Evolutionary conservation across 805 yeast genomes (phyloP).

Genomic region (Myxozyma kluyveri): DNA sequence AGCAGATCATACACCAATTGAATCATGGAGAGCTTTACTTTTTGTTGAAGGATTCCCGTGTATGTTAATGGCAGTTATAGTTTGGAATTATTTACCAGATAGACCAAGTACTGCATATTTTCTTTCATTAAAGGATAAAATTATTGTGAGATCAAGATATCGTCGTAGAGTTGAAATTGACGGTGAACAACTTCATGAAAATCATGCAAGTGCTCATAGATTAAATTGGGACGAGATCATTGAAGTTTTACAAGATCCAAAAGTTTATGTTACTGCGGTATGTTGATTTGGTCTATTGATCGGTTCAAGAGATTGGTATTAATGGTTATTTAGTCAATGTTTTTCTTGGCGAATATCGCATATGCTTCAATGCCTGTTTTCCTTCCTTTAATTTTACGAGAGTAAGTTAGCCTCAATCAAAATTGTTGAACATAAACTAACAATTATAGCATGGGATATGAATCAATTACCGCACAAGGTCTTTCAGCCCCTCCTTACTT

Average conservation of each 20-base stretch:
- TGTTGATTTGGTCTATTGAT: too few relatives aligned
- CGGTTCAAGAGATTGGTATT: background rate
- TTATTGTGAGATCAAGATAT: conserved; percentile 26
- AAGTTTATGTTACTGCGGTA: conserved; percentile 29
- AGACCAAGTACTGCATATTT: conserved; percentile 50
- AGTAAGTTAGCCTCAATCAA: conserved; percentile 12
- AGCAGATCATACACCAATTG: conserved; percentile 28
- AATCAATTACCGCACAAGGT: conserved; percentile 50
- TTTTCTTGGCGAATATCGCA: conserved; percentile 28
- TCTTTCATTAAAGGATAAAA: conserved; percentile 29
- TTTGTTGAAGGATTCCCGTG: conserved; percentile 46
- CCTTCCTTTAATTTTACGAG: conserved; percentile 51
- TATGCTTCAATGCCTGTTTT: conserved; percentile 29
- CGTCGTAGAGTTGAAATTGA: conserved; percentile 25
- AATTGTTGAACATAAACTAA: background rate
- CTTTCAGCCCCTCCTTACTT: conserved; percentile 61
- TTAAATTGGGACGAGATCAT: conserved; percentile 26
- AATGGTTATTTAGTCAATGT: conserved; percentile 15
- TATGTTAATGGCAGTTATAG: conserved; percentile 41
- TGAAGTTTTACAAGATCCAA: conserved; percentile 28
- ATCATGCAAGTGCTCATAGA: conserved; percentile 17
- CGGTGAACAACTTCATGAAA: conserved; percentile 21
- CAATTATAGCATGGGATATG: conserved; percentile 44
- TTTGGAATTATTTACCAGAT: conserved; percentile 38
- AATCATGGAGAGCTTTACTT: conserved; percentile 47